Evolutionary conservation across 768 basidiomycete species (phyloP).

Genomic region (Amanita rimosa): DNA sequence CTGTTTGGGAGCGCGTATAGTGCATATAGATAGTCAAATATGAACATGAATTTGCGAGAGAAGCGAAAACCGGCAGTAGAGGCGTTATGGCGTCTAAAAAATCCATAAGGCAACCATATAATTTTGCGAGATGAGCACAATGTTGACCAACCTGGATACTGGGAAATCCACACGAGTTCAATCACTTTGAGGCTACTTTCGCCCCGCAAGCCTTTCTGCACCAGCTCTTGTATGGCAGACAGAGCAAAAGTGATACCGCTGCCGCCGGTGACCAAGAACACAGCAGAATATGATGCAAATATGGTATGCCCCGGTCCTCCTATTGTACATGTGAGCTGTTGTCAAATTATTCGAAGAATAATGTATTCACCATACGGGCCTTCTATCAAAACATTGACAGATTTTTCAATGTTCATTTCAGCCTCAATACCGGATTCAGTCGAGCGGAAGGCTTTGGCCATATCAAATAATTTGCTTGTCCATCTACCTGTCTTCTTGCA

Average conservation of each 20-base stretch:
- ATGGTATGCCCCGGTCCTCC: conserved; percentile 51
- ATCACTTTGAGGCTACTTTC: conserved; percentile 43
- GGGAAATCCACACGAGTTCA: conserved; percentile 59
- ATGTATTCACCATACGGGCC: conserved; percentile 47
- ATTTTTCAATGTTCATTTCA: conserved; percentile 20
- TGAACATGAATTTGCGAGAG: conserved; percentile 16
- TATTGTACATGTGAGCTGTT: conserved; percentile 13
- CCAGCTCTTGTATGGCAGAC: conserved; percentile 51
- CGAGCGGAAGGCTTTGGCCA: conserved; percentile 26
- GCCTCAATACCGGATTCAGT: conserved; percentile 9
- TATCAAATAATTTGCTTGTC: conserved; percentile 45
- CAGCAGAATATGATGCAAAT: conserved; percentile 52
- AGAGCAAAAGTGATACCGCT: conserved; percentile 69
- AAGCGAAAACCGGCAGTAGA: conserved; percentile 34
- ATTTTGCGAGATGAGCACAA: background rate
- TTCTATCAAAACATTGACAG: conserved; percentile 43
- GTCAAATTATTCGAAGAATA: conserved; percentile 2
- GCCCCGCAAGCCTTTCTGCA: conserved; percentile 38
- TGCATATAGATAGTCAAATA: conserved; percentile 39
- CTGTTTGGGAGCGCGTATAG: conserved; percentile 39
- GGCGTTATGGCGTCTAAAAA: conserved; percentile 29
- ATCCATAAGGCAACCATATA: conserved; percentile 4
- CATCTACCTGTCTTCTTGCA: conserved; percentile 58
- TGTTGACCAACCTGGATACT: conserved; percentile 30
- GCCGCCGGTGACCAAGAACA: conserved; percentile 62